Evolutionary conservation across 495 filamentous ascomycete species (phyloP).

Genomic region (Xylaria flabelliformis): DNA sequence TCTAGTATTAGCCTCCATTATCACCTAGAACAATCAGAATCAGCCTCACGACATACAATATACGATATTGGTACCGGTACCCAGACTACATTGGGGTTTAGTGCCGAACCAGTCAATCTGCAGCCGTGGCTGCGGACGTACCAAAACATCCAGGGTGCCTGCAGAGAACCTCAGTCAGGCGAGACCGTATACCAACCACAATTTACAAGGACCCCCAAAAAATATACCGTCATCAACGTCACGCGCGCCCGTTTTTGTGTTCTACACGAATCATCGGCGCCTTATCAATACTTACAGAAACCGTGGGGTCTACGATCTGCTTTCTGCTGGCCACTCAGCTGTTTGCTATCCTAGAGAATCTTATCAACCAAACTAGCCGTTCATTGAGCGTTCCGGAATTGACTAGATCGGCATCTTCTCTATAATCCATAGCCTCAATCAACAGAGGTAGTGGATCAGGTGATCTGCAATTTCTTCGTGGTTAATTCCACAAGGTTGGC

Average conservation of each 20-base stretch:
- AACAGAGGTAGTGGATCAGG: slow-evolving; percentile 10
- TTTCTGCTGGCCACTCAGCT: slow-evolving; percentile 5
- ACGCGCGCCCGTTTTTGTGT: slow-evolving; percentile 8
- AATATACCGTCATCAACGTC: slow-evolving; percentile 16
- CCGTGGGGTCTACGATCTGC: slow-evolving; percentile 2
- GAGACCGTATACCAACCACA: slow-evolving; percentile 21
- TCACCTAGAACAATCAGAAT: slow-evolving; percentile 47
- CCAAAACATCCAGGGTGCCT: slow-evolving; percentile 25
- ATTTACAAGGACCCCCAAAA: slow-evolving; percentile 17
- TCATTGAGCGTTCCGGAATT: background rate
- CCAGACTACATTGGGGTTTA: slow-evolving; percentile 34
- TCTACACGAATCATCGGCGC: slow-evolving; percentile 2
- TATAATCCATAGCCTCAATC: slow-evolving; percentile 18
- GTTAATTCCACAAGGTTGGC: slow-evolving; percentile 5
- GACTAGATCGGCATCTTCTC: slow-evolving; percentile 11
- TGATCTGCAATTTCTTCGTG: slow-evolving; percentile 4
- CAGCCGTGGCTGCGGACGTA: slow-evolving; percentile 27
- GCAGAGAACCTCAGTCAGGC: slow-evolving; percentile 24
- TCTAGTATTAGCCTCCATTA: slow-evolving; percentile 57
- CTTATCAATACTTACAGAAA: background rate
- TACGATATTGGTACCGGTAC: slow-evolving; percentile 32
- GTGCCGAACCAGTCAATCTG: slow-evolving; percentile 27
- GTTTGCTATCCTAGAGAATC: slow-evolving; percentile 11
- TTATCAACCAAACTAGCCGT: slow-evolving; percentile 11
- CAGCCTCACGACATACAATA: slow-evolving; percentile 28